Evolutionary conservation across 208 protist genomes (phyloP), one percentile per base, ranked within the genome.

Genomic region (Phytomonas sp.): DNA sequence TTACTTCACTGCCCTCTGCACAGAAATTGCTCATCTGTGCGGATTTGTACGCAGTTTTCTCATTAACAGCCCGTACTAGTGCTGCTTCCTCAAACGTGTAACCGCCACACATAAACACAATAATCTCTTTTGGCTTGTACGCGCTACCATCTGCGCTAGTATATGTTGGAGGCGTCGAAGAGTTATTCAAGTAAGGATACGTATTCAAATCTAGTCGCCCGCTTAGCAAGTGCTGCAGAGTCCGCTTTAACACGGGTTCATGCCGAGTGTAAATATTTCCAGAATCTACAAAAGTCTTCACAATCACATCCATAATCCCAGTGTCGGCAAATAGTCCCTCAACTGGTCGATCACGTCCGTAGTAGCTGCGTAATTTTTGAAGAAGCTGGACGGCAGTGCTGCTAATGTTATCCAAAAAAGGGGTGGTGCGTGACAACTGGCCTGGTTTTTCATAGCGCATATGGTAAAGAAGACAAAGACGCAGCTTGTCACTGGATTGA

Each of bases 211-310:
- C 73, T 8, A 95, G 78, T 67, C 74, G 70, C 34, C 87, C 87
- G 56, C 75, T 87, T 66, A 85, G 85, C 23, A 91, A 67, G 72
- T 92, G 78, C 75, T 82, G 77, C 34, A 99, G 69, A 3, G 88
- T 94, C 33, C 87, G 76, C 63, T 89, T 84, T 62, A 99, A 71
- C 23, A 92, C 72, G 19, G 98, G 97, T 80, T 97, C 85, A 78
- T 99, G 98, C 82, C 99, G 95, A 0, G 97, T 99, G 86, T 98
- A 99, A 29, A 99, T 94, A 74, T 99, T 99, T n/a, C 91, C 86
- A 29, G 97, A 94, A 68, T 92, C 86, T 30, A 82, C 82, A 73
- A 93, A 86, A 11, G 80, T 93, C 74, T 82, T 88, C 60, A 91
- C 80, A 40, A 95, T 87, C 30, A 82, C 85, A 7, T 89, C 81